These are phyloP conservation scores for Arabidopsis thaliana DNA, from an alignment of 345 rosid species.

Conservation along the genomic window TAIR10.1 NC_003075.7:11690501-11691000, in stretches of 20 bases:
- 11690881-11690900: not conserved
- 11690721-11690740: constrained; percentile 4
- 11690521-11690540: not conserved
- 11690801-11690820: constrained; percentile 8
- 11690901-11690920: no score
- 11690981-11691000: not conserved
- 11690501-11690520: not conserved
- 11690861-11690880: constrained; percentile 6
- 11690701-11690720: not conserved
- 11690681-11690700: not conserved
- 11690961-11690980: not conserved
- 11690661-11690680: not conserved
- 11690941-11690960: not conserved
- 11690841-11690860: not conserved
- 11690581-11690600: not conserved
- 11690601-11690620: not conserved
- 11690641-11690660: not conserved
- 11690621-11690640: no score
- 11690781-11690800: not conserved
- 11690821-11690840: not conserved
- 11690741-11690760: constrained; percentile 2
- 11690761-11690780: not conserved
- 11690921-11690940: no score
- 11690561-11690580: not conserved
- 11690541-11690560: constrained; percentile 8